Evolutionary conservation across 108 stramenopile genomes (phyloP), one percentile per base, ranked within the genome.

Genomic region (Pseudonitzschia delicatissima): DNA sequence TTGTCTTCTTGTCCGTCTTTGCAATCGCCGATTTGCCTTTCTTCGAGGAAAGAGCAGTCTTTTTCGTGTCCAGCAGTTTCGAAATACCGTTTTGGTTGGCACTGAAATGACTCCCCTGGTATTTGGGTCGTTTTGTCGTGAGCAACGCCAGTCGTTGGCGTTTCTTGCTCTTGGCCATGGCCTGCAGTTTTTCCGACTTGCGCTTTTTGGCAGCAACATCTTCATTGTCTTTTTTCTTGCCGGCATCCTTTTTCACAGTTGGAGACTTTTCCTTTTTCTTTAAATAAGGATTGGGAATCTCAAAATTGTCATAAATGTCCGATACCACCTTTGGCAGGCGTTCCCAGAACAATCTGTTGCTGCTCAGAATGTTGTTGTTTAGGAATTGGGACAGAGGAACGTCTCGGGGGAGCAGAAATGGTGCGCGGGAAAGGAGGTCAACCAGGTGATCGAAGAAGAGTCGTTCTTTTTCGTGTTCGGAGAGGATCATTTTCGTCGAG

Each of bases 221-320:
- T 37, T 4, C 18, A 23, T 3, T 2, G 40, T 7, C 35, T 35
- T 17, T 36, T 17, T 11, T 15, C 20, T 13, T 20, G 26, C 5
- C 60, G 60, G 28, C 32, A 21, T 2, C 1, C 7, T 21, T 4
- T 0, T 23, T 8, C 26, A 21, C 1, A 36, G 53, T 18, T 1
- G 25, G 26, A 50, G 23, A 51, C 1, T 48, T 29, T 32, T 65
- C 48, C 3, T 26, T 7, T 9, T 31, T 13, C 8, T 13, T 2
- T 9, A 29, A 0, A 28, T 35, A 65, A 5, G 64, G 64, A 34
- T 65, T 65, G 37, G 52, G 31, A 12, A 50, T 33, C 26, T 66
- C 66, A 50, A 66, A 66, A 34, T n/a, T 18, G 4, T 39, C 35
- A 26, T 26, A 66, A 20, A 66, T 35, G 26, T 65, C 48, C 25